Evolutionary conservation across 345 rosid species (phyloP).

Genomic region (Cardiospermum halicacabum): DNA sequence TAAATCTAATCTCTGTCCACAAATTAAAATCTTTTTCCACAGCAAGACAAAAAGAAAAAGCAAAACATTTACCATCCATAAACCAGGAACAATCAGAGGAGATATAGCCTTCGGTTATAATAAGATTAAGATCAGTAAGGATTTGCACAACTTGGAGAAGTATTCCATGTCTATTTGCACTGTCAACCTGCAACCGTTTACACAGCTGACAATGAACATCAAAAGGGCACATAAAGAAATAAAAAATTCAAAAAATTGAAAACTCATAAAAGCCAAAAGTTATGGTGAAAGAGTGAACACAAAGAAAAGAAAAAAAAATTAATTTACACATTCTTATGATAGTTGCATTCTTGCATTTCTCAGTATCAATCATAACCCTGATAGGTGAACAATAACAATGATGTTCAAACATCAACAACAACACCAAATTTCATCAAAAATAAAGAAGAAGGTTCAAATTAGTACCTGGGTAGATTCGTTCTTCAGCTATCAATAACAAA

Average conservation of each 20-base stretch:
- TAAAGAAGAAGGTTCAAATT: slow-evolving; percentile 14
- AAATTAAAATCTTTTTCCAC: background rate
- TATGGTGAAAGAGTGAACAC: slow-evolving; percentile 9
- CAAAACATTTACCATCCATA: slow-evolving; percentile 74
- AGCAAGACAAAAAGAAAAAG: background rate
- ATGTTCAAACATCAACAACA: slow-evolving; percentile 5
- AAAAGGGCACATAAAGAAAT: background rate
- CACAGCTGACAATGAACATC: slow-evolving; percentile 15
- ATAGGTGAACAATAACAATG: slow-evolving; percentile 6
- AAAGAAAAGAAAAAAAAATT: slow-evolving; percentile 8
- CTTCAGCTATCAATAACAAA: too few relatives aligned
- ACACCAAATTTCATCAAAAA: background rate
- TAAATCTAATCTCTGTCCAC: slow-evolving; percentile 11
- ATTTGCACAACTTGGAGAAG: slow-evolving; percentile 95
- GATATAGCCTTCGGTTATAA: slow-evolving; percentile 77
- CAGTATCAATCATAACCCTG: slow-evolving; percentile 98
- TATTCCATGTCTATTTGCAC: slow-evolving; percentile 90
- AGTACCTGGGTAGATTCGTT: slow-evolving; percentile 91
- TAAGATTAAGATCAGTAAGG: slow-evolving; percentile 87
- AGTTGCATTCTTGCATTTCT: slow-evolving; percentile 80
- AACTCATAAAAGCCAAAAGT: background rate
- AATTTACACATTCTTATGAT: slow-evolving; percentile 83
- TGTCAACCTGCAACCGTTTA: slow-evolving; percentile 64
- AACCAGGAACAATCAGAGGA: slow-evolving; percentile 98
- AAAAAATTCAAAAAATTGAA: background rate